phyloP scores from a whole-genome alignment of 192 early-diverging fungal species.

The Helicostylum pulchrum region DNA sequence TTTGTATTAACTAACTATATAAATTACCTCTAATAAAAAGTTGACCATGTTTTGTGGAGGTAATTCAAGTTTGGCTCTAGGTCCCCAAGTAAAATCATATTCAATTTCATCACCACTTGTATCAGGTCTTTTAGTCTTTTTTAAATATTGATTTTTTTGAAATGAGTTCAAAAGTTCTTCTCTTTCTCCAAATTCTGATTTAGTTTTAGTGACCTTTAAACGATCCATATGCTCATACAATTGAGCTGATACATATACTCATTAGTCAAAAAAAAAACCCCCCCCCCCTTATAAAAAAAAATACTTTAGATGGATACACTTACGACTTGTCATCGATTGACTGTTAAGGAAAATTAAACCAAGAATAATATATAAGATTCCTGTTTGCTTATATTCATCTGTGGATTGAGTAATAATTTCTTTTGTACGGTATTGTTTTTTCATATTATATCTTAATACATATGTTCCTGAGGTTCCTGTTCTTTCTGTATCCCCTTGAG shows the following conservation, averaged over 20 bases:
- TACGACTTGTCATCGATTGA: constrained; percentile 44
- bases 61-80: constrained; percentile 57
- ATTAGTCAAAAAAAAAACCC: background rate
- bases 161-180: constrained; percentile 36
- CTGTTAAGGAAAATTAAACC: constrained; percentile 58
- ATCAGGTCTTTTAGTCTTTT: constrained; percentile 27
- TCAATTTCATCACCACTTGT: constrained; percentile 29
- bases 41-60: constrained; percentile 48
- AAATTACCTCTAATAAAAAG: constrained; percentile 54
- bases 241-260: constrained; percentile 4
- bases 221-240: constrained; percentile 26
- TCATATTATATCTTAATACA: constrained; percentile 41
- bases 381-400: constrained; percentile 43
- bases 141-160: constrained; percentile 53
- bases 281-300: background rate
- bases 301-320: background rate
- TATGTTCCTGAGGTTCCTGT: constrained; percentile 34
- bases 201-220: constrained; percentile 25
- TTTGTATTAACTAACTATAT: background rate
- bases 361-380: constrained; percentile 56
- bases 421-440: constrained; percentile 28
- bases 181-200: constrained; percentile 35
- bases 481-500: background rate
- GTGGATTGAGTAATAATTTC: constrained; percentile 38
- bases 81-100: constrained; percentile 56